These are phyloP conservation scores for Adenanthera pavonina DNA, from an alignment of 306 rosid genomes.

Conservation along the genomic window DNA sequence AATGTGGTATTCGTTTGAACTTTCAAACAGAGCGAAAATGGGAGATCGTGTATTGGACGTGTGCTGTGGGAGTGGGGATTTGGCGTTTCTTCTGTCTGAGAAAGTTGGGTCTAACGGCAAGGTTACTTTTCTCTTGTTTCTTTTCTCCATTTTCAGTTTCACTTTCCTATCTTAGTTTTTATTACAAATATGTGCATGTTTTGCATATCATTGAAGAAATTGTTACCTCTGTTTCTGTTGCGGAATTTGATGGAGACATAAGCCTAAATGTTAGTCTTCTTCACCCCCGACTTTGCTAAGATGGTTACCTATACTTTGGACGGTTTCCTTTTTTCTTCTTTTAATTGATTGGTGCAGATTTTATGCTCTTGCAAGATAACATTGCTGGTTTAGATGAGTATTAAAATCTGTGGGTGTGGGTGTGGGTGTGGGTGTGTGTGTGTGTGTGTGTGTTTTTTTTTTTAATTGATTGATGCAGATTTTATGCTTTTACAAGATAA, in stretches of 20 bases:
- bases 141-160: background rate
- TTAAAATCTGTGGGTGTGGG: no score
- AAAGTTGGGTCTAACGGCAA: slow-evolving; percentile 62
- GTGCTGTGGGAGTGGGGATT: slow-evolving; percentile 98
- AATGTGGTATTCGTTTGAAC: slow-evolving; percentile 1
- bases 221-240: background rate
- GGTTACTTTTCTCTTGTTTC: slow-evolving; percentile 26
- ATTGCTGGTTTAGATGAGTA: no score
- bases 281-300: background rate
- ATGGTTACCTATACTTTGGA: background rate
- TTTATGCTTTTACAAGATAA: no score
- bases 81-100: slow-evolving; percentile 65
- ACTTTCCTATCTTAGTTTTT: background rate
- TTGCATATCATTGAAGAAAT: background rate
- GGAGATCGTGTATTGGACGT: slow-evolving; percentile 81
- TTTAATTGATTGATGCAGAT: no score
- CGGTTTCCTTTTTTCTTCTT: background rate
- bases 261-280: background rate
- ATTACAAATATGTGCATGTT: background rate
- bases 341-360: background rate
- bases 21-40: slow-evolving; percentile 61
- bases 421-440: no score
- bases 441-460: no score
- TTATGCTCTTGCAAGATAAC: background rate
- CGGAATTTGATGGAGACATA: background rate